Evolutionary conservation across 148 eudicot species (phyloP).

Genomic region (Silene uniflora): DNA sequence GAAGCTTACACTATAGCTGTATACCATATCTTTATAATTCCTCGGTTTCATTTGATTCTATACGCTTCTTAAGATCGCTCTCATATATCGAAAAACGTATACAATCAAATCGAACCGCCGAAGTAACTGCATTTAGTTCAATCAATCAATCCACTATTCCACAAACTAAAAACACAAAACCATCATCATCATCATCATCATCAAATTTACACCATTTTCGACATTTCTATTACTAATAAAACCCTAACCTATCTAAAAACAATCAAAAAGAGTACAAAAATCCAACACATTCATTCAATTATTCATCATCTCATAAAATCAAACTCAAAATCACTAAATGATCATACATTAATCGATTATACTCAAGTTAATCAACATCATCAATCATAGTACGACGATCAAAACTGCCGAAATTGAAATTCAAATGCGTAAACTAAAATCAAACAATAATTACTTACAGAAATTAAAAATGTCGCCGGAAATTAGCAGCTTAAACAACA

Average conservation of each 20-base stretch:
- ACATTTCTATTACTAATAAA: neutral
- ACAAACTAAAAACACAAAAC: neutral
- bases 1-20: neutral
- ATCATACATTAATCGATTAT: neutral
- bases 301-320: neutral
- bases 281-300: neutral
- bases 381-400: neutral
- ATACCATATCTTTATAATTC: no score
- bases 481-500: no score
- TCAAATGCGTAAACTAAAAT: neutral
- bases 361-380: neutral
- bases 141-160: no score
- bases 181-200: neutral
- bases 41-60: no score
- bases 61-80: no score
- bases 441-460: constrained; percentile 21
- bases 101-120: no score
- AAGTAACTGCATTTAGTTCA: no score
- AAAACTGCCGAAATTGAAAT: neutral
- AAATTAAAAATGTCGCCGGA: neutral
- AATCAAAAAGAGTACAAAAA: neutral
- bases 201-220: no score
- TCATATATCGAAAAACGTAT: no score
- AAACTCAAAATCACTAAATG: neutral
- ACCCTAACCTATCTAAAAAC: neutral